Evolutionary conservation across 2,329 filamentous ascomycete species (phyloP), one percentile per base, ranked within the genome.

Genomic region (Aspergillus neotritici): DNA sequence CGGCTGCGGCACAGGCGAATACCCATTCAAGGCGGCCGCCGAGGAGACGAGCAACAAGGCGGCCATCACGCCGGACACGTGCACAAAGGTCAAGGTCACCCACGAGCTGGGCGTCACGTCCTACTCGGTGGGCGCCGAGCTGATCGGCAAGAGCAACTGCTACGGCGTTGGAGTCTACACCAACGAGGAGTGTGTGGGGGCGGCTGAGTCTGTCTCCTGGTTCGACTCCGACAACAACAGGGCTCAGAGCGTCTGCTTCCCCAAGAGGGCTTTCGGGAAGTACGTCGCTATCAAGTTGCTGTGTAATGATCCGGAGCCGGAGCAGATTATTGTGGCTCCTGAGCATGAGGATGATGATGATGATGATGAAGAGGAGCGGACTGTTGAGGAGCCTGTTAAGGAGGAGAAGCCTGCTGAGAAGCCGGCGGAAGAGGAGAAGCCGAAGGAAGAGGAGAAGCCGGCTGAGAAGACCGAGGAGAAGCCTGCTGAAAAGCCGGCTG

Each of bases 101-200:
- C 37, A 59, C 34, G 30, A 43, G 44, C 39, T 54, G 21, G 25
- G 44, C 4, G 38, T 54, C 41, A 34, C 49, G 31, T 31, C 49
- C 37, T 56, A 50, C 41, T 42, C 44, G 7, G 40, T 56, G 32
- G 31, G 30, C 14, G 44, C 41, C 3, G 31, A 39, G 4, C 30
- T 43, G 5, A 21, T 54, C 33, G 53, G 41, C 43, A 35, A 42
- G 10, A 40, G 49, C 10, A 45, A 35, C 10, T 56, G 53, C 40
- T 40, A 43, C 21, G 50, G 32, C 30, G 34, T 54, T 5, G 47
- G 29, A 9, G 29, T 54, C 36, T 54, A 45, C 25, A 32, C 41
- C 17, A 49, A 51, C 35, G 34, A 40, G 4, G 35, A 44, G 16
- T 56, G 53, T 34, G 28, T 14, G 1, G 53, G 53, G 12, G 5